Conservation (phyloP, 1,284 basidiomycete genomes). For the Cryptococcus jaspeensis region DNA sequence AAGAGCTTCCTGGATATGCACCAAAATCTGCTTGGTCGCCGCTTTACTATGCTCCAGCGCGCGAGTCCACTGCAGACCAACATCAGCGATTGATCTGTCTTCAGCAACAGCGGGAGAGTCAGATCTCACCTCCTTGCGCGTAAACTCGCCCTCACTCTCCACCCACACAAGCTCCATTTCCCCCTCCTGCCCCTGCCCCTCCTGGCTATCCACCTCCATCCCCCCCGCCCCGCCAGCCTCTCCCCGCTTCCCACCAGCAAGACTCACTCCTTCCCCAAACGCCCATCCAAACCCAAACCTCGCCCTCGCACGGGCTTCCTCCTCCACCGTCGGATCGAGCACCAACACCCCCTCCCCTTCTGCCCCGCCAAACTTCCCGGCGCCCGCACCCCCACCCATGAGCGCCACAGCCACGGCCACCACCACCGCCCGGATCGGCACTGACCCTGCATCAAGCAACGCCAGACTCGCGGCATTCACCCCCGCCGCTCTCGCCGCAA, state of each 20-base stretch:
- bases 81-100: too few relatives aligned
- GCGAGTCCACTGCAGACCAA: conserved; percentile 2
- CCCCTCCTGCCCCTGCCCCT: conserved; percentile 55
- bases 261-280: conserved; percentile 47
- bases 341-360: conserved; percentile 61
- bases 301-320: conserved; percentile 61
- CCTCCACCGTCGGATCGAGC: conserved; percentile 65
- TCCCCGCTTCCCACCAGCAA: conserved; percentile 32
- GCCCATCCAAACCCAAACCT: conserved; percentile 57
- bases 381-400: conserved; percentile 48
- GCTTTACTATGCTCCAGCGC: conserved; percentile 23
- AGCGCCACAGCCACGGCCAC: conserved; percentile 53
- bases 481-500: conserved; percentile 61
- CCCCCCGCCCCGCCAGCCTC: conserved; percentile 32
- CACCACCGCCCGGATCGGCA: conserved; percentile 31
- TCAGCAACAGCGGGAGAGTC: background rate
- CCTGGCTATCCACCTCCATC: conserved; percentile 35
- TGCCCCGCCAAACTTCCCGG: conserved; percentile 55
- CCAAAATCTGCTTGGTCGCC: conserved; percentile 28
- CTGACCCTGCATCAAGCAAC: conserved; percentile 72
- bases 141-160: conserved; percentile 50
- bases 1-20: conserved; percentile 15
- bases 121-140: conserved; percentile 27
- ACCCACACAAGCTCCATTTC: conserved; percentile 54
- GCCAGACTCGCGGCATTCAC: conserved; percentile 94